Base-by-base conservation (phyloP, 768 basidiomycete genomes). In the Naganishia onofrii region DNA sequence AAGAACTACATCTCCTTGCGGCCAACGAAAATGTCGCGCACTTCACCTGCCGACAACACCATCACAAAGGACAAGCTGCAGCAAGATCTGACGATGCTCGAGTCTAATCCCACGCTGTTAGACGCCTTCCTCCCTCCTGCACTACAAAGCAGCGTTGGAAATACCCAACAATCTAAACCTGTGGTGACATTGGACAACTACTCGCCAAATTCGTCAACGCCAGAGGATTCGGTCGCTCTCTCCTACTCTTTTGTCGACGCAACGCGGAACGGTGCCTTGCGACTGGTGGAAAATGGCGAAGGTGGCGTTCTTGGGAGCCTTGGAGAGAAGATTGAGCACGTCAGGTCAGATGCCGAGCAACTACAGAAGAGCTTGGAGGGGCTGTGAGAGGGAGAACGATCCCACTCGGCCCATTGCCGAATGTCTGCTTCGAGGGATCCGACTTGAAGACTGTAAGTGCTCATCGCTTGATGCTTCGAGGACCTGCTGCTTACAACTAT, bases 361-460 rank as follows among this genome's bases (percentile, higher is more conserved):
- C 23, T 63, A 26, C 60, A 63, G 60, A 36, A 63, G 60, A 63
- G 60, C 10, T 44, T 63, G 21, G 60, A 63, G 60, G 60, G 60
- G 23, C 21, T 63, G 15, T 63, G 29, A 44, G 26, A 8, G 13
- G 42, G 42, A 7, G 42, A 42, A 42, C 15, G 42, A 15, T 42
- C 15, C 15, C 9, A 15, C 42, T 42, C 2, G 7, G 13, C 15
- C n/a, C 9, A 15, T 42, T 8, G 9, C 9, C 9, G 15, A 42
- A 42, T 17, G 42, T 42, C 13, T 15, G 42, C 5, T 15, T 42
- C 42, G 8, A 2, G 13, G 8, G 42, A 42, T 42, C 42, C 15
- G 42, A 2, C 13, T 17, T 42, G 42, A 15, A 42, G 42, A 42
- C 42, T 17, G 42, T 42, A 15, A 42, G 42, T 42, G 15, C 4